These are phyloP conservation scores for Volvox reticuliferus DNA, from an alignment of 139 green algal species.

Conservation along the genomic window DNA sequence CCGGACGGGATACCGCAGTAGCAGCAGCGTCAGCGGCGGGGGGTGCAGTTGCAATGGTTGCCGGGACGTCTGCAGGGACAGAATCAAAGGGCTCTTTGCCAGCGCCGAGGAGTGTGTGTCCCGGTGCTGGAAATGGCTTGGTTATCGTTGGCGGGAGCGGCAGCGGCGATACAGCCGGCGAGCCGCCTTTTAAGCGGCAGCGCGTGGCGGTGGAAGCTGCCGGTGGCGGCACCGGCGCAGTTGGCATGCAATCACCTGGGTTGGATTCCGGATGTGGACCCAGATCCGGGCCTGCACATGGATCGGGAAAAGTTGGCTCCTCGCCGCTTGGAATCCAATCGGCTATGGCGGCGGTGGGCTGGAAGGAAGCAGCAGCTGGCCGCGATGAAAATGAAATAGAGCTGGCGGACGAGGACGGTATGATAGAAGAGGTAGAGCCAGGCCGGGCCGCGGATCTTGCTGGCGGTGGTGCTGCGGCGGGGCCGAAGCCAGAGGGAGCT, in stretches of 20 bases:
- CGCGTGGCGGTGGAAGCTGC: too few species aligned
- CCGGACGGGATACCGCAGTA: too few species aligned
- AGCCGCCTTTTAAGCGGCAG: background rate
- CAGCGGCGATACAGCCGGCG: background rate
- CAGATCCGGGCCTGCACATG: too few species aligned
- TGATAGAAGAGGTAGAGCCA: background rate
- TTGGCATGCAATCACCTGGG: background rate
- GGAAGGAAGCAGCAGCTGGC: background rate
- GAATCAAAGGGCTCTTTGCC: too few species aligned
- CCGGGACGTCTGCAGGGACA: too few species aligned
- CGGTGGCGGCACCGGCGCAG: too few species aligned
- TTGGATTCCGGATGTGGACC: background rate
- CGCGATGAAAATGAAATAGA: conserved; percentile 34
- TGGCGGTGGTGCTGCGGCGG: background rate
- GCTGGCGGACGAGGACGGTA: background rate
- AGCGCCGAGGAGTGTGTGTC: too few species aligned
- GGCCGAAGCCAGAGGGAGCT: background rate
- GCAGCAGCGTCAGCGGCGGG: too few species aligned
- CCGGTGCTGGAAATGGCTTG: too few species aligned
- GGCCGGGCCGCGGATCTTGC: background rate
- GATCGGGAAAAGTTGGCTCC: too few species aligned
- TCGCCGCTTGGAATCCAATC: background rate
- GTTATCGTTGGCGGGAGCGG: background rate
- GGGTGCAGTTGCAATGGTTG: background rate
- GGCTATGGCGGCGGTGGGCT: background rate